Base-by-base conservation (phyloP, 768 basidiomycete genomes). In the Podaxis sp. region DNA sequence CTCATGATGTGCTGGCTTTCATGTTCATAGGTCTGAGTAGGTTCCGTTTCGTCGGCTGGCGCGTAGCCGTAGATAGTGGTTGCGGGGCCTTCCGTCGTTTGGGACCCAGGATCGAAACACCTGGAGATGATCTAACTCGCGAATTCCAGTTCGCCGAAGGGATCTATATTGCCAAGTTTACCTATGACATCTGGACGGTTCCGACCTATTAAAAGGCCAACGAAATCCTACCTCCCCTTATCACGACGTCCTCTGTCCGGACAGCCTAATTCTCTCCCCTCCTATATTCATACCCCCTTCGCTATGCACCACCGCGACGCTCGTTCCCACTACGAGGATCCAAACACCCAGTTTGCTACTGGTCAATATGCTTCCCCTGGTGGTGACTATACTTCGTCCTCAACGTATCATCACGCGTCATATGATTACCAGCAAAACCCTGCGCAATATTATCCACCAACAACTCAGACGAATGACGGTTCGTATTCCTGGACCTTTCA, bases 181-280 rank as follows among this genome's bases (percentile, higher is more conserved):
- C 72, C 68, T 65, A 57, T 75, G 77, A 76, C 77, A 77, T 70
- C 71, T 77, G 72, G 72, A 67, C 73, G 75, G 75, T 68, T 72
- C 74, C 78, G 74, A 73, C 69, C 71, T 79, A 78, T 78, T 80
- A 79, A 81, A 80, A 75, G 74, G 72, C 76, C 65, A 68, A 68
- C 36, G 54, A 57, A 64, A 66, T 70, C 67, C 66, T 64, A 58
- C 66, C 65, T 68, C 68, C 67, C 71, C 67, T 66, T 63, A 66
- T 66, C 72, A 66, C 66, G 68, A 64, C 66, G 17, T 69, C 69
- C 67, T 66, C 63, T 66, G 52, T 55, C 56, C 59, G 50, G 53
- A 36, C 51, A 25, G 47, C 63, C 59, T 57, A 62, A 64, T 19
- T 19, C 71, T 66, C 55, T 51, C 65, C 59, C 63, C 68, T 65